These are phyloP conservation scores for Escovopsis sp. DNA, from an alignment of 2,329 filamentous ascomycete genomes.

Conservation along the genomic window DNA sequence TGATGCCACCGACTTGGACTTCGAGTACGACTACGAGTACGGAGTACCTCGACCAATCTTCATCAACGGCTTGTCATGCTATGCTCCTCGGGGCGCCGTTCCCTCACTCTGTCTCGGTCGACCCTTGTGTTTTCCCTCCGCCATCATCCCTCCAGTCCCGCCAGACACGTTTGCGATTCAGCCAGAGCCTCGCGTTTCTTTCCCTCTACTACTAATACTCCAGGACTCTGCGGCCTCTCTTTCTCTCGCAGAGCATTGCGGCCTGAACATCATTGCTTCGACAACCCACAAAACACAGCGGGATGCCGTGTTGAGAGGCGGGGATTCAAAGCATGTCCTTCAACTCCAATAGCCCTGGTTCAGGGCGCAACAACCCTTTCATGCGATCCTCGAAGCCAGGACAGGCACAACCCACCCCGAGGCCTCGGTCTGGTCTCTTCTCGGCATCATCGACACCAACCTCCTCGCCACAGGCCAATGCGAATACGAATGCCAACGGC, in stretches of 20 bases:
- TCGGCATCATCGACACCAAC: constrained; percentile 34
- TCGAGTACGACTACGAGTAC: too few species aligned
- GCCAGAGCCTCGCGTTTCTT: too few species aligned
- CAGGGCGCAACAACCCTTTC: constrained; percentile 72
- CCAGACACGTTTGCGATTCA: background rate
- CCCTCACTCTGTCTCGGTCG: constrained; percentile 7
- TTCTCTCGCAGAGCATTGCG: background rate
- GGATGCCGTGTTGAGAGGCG: constrained; percentile 11
- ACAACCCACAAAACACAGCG: constrained; percentile 7
- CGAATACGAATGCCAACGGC: background rate
- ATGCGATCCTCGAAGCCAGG: constrained; percentile 54
- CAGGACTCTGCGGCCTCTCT: too few species aligned
- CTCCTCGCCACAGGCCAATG: constrained; percentile 10
- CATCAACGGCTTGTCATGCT: constrained; percentile 12
- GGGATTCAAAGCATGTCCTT: constrained; percentile 18
- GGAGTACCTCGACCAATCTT: background rate
- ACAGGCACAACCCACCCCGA: constrained; percentile 36
- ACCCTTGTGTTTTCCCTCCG: constrained; percentile 7
- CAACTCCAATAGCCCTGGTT: constrained; percentile 29
- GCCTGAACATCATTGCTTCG: background rate
- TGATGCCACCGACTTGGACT: constrained; percentile 5
- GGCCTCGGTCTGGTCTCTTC: constrained; percentile 66
- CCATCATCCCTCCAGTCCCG: background rate
- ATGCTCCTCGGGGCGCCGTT: constrained; percentile 11
- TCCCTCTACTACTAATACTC: too few species aligned